Conservation (phyloP, 345 rosid species). For the Eucalyptus camaldulensis region DNA sequence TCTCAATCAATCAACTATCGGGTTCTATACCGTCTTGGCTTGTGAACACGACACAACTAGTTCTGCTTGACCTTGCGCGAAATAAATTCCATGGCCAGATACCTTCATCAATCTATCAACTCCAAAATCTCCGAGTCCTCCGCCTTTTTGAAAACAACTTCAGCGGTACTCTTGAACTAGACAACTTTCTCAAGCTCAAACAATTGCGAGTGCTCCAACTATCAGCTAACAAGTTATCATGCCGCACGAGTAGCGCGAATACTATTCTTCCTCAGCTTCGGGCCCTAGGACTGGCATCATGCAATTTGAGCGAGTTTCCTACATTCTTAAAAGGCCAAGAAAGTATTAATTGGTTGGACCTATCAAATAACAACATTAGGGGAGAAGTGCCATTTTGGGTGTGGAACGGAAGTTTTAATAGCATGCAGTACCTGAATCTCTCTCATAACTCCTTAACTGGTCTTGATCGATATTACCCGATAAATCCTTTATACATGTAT, state of each 20-base stretch:
- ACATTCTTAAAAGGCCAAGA: background rate
- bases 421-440: background rate
- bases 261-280: background rate
- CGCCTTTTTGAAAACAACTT: background rate
- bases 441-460: background rate
- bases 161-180: background rate
- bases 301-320: conserved; percentile 2
- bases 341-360: background rate
- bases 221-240: background rate
- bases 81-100: no score
- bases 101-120: no score
- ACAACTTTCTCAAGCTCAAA: background rate
- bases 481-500: background rate
- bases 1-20: background rate
- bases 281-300: background rate
- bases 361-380: background rate
- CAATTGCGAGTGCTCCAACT: background rate
- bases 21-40: no score
- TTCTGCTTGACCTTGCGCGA: rapidly evolving
- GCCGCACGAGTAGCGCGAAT: background rate
- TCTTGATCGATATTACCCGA: background rate
- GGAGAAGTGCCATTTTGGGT: conserved; percentile 2
- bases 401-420: background rate
- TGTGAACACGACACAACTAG: no score
- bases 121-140: background rate